phyloP scores from a whole-genome alignment of 1,284 basidiomycete genomes.

The Fomes fomentarius region DNA sequence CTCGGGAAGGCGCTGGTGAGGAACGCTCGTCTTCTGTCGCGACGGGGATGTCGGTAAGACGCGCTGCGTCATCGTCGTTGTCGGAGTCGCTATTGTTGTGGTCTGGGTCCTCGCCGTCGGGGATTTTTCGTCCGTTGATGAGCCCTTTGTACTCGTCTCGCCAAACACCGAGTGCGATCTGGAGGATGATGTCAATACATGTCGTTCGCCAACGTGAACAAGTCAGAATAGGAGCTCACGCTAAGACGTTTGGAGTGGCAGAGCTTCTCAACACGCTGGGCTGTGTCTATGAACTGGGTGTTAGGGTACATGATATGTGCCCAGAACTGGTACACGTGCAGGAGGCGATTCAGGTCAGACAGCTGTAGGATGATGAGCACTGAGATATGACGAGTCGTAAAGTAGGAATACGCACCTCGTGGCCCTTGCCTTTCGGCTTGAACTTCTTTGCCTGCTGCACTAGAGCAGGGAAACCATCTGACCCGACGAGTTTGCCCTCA shows the following conservation, averaged over 20 bases:
- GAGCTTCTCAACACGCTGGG: conserved; percentile 81
- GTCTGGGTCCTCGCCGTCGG: conserved; percentile 35
- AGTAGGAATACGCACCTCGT: conserved; percentile 64
- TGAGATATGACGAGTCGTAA: neutral
- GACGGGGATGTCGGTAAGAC: conserved; percentile 23
- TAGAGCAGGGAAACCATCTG: conserved; percentile 78
- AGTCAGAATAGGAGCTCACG: conserved; percentile 47
- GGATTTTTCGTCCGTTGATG: conserved; percentile 37
- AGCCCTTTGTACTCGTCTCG: conserved; percentile 68
- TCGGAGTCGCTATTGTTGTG: conserved; percentile 34
- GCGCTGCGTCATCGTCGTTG: conserved; percentile 11
- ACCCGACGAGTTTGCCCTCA: conserved; percentile 70
- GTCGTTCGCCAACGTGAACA: neutral
- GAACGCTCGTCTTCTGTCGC: conserved; percentile 34
- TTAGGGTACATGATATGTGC: conserved; percentile 89
- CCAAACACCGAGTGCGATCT: conserved; percentile 78
- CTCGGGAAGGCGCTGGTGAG: conserved; percentile 35
- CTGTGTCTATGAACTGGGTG: conserved; percentile 82
- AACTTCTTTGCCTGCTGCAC: conserved; percentile 76
- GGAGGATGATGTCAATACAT: conserved; percentile 5
- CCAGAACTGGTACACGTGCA: conserved; percentile 91
- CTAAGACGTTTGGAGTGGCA: conserved; percentile 85
- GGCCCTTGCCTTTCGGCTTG: conserved; percentile 83
- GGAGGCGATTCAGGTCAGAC: conserved; percentile 74
- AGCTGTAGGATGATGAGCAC: conserved; percentile 45